These are phyloP conservation scores for Dendryphion nanum DNA, from an alignment of 2,329 filamentous ascomycete species.

Conservation along the genomic window DNA sequence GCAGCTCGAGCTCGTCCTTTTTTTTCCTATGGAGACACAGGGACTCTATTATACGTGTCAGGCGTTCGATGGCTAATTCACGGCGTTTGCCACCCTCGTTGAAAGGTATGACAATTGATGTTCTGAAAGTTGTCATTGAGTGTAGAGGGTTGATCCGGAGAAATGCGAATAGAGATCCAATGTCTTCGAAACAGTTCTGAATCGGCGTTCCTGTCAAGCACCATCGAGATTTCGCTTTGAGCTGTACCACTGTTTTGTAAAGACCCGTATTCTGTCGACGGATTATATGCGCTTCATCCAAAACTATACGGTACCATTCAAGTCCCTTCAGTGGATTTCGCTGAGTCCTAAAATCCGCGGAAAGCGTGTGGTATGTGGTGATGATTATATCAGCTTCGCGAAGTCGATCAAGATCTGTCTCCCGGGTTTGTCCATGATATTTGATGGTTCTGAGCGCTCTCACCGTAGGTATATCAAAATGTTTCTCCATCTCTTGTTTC, in stretches of 20 bases:
- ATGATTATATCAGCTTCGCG: constrained; percentile 24
- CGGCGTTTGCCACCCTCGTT: constrained; percentile 23
- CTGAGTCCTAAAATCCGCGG: constrained; percentile 10
- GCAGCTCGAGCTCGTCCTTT: constrained; percentile 42
- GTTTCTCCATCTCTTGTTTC: constrained; percentile 26
- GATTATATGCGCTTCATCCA: constrained; percentile 50
- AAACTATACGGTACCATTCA: constrained; percentile 28
- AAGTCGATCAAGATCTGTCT: constrained; percentile 8
- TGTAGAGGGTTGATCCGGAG: constrained; percentile 45
- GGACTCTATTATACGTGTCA: constrained; percentile 32
- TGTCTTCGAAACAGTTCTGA: constrained; percentile 54
- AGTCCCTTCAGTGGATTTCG: constrained; percentile 14
- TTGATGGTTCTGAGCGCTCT: constrained; percentile 9
- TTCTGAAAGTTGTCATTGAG: constrained; percentile 42
- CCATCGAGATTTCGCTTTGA: constrained; percentile 49
- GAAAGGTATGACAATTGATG: constrained; percentile 46
- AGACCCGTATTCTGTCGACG: constrained; percentile 49
- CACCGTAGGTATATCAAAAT: constrained; percentile 12
- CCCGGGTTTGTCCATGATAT: constrained; percentile 22
- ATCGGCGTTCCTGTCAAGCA: constrained; percentile 44
- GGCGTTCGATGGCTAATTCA: constrained; percentile 17
- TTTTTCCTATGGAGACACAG: constrained; percentile 46
- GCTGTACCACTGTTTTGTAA: constrained; percentile 42
- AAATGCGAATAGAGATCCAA: constrained; percentile 53
- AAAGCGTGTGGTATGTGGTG: constrained; percentile 31